These are phyloP conservation scores for Triticum dicoccoides DNA, from an alignment of 176 grass and related monocot genomes.

Conservation along the genomic window DNA sequence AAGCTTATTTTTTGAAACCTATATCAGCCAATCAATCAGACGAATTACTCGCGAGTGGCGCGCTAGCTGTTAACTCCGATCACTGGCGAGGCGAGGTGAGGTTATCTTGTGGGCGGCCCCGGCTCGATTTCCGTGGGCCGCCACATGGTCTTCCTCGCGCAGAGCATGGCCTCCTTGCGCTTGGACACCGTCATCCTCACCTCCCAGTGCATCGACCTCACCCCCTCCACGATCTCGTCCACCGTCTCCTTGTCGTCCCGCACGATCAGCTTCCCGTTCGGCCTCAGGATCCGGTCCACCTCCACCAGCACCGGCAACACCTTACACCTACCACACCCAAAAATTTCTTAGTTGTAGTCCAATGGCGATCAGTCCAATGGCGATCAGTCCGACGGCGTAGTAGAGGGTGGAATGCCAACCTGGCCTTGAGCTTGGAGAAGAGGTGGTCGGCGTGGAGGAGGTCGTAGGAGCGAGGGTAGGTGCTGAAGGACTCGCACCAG, in stretches of 20 bases:
- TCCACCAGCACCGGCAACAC: conserved; percentile 64
- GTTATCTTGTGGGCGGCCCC: conserved; percentile 25
- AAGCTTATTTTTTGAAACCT: neutral
- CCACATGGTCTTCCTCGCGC: conserved; percentile 83
- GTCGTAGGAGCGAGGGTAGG: conserved; percentile 81
- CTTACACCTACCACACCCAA: conserved; percentile 46
- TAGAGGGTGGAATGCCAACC: conserved; percentile 13
- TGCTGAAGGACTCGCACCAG: conserved; percentile 83
- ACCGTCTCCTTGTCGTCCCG: conserved; percentile 69
- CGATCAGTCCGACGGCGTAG: neutral
- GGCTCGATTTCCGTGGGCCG: conserved; percentile 58
- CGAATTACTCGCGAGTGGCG: neutral
- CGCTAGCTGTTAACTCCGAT: neutral
- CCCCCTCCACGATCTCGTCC: conserved; percentile 56
- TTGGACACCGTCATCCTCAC: conserved; percentile 75
- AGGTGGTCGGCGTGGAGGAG: conserved; percentile 79
- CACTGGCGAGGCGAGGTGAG: neutral
- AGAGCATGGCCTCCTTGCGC: conserved; percentile 62
- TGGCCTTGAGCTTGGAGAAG: conserved; percentile 73
- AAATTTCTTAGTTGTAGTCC: neutral
- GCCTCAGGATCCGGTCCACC: conserved; percentile 80
- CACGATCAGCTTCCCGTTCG: conserved; percentile 75
- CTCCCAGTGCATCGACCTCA: conserved; percentile 79
- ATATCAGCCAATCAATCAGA: neutral
- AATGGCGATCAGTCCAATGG: neutral